A percentile compares a stretch with the other conserved stretches of the same genome.
Conservation (phyloP, 768 basidiomycete genomes). For the Boletus rubescentipes region DNA sequence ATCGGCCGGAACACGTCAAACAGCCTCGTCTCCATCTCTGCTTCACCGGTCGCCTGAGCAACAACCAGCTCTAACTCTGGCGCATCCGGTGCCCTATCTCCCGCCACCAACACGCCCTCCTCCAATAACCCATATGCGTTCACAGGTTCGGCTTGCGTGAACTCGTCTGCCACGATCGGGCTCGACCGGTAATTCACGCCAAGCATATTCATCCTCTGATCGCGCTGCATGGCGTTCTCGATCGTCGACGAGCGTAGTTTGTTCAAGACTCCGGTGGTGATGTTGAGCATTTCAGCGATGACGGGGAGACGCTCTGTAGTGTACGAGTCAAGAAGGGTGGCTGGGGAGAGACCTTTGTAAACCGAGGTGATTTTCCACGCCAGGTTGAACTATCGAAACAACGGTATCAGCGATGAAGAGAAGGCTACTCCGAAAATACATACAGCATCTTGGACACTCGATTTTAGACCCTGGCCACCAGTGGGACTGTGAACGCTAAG, state of each 20-base stretch:
- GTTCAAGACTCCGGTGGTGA: slow-evolving; percentile 32
- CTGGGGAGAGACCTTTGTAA: slow-evolving; percentile 35
- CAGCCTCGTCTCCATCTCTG: slow-evolving; percentile 7
- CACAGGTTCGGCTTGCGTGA: slow-evolving; percentile 12
- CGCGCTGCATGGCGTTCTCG: background rate
- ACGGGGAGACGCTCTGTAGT: slow-evolving; percentile 44
- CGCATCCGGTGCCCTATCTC: slow-evolving; percentile 47
- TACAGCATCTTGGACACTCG: slow-evolving; percentile 40
- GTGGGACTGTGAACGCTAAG: slow-evolving; percentile 25
- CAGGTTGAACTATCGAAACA: slow-evolving; percentile 37
- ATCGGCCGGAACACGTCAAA: slow-evolving; percentile 25
- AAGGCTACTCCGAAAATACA: slow-evolving; percentile 12
- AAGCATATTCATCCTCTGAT: slow-evolving; percentile 22
- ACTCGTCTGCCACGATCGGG: slow-evolving; percentile 38
- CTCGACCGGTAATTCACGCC: slow-evolving; percentile 39
- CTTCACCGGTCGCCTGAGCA: background rate
- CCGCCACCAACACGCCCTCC: slow-evolving; percentile 35
- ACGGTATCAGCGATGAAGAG: background rate
- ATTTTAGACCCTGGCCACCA: slow-evolving; percentile 37
- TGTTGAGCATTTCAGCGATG: slow-evolving; percentile 44
- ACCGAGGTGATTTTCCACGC: slow-evolving; percentile 47
- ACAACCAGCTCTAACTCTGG: slow-evolving; percentile 32
- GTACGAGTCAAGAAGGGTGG: slow-evolving; percentile 41
- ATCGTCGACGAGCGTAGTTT: background rate
- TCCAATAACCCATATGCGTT: slow-evolving; percentile 16